Evolutionary conservation across 2,329 filamentous ascomycete genomes (phyloP), one percentile per base, ranked within the genome.

Genomic region (Aspergillus pseudoterreus): DNA sequence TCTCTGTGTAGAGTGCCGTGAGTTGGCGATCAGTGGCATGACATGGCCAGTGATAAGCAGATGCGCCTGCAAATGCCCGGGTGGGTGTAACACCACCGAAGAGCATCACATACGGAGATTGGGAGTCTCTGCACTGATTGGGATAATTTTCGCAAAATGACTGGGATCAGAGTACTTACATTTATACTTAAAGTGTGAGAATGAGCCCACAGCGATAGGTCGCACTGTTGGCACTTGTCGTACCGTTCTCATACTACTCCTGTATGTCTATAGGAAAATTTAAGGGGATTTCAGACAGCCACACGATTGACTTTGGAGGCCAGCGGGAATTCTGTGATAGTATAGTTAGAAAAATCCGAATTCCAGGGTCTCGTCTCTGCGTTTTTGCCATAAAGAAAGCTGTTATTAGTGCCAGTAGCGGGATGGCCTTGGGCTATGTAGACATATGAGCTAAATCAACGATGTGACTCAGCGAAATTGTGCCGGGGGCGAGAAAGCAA

Each of bases 341-440:
- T 69, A 67, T 44, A 82, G 72, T 56, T 80, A 77, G 64, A 82
- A 80, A 63, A 82, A 82, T 4, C 78, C 78, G 21, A 67, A 79
- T 56, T 66, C 73, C 19, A 71, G 61, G 54, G 75, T 78, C 44
- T 74, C 73, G 32, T 64, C 54, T 4, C 72, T 67, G 27, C 14
- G 4, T 36, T 10, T 6, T 45, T 12, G n/a, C 17, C 41, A 12
- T n/a, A 10, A 45, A 43, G 36, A 52, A 52, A 8, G 42, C 46
- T 52, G 10, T 6, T 45, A n/a, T 4, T 36, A 10, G 33, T 2
- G 27, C 35, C 17, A 45, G 30, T n/a, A 2, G 14, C 11, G 14
- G 19, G 30, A 15, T 15, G 4, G 9, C 21, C 30, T 32, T 19
- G 27, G 27, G 15, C 4, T 36, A 14, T 22, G 14, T 17, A 17